phyloP scores from a whole-genome alignment of 129 eudicot genomes.

The Logfia minima region DNA sequence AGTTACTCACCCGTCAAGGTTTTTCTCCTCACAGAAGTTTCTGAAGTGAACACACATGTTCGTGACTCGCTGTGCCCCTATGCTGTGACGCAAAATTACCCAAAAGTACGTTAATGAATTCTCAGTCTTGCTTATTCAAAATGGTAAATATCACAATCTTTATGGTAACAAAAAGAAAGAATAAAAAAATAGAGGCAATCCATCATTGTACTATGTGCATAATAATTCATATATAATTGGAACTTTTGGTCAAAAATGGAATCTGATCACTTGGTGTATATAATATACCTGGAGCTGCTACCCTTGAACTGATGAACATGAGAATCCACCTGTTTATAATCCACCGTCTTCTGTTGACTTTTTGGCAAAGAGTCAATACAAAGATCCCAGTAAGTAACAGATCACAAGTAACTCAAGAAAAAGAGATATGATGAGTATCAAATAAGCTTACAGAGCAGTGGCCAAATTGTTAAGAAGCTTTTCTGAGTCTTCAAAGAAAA shows the following conservation, averaged over 20 bases:
- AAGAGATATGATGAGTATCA: background rate
- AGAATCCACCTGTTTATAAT: constrained; percentile 79
- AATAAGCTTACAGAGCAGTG: constrained; percentile 55
- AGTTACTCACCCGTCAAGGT: constrained; percentile 52
- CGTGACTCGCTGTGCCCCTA: constrained; percentile 66
- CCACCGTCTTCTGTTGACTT: constrained; percentile 67
- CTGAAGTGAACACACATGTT: constrained; percentile 56
- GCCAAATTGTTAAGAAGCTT: constrained; percentile 74
- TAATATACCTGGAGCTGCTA: constrained; percentile 70
- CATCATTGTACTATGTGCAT: background rate
- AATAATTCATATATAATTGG: background rate
- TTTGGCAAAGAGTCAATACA: constrained; percentile 21
- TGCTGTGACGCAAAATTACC: constrained; percentile 42
- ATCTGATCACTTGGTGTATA: background rate
- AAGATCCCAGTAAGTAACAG: constrained; percentile 1
- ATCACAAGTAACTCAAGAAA: constrained; percentile 1
- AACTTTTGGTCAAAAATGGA: background rate
- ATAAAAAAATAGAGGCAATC: background rate
- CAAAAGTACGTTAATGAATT: background rate
- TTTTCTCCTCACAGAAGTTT: constrained; percentile 56
- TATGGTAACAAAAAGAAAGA: background rate
- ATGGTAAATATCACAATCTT: background rate
- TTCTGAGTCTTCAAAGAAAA: constrained; percentile 76
- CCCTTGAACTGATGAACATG: constrained; percentile 82
- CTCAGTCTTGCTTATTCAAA: background rate